Percentiles rank a stretch among this genome's conserved stretches.
Conservation (phyloP, 31 red algal species). For the Asparagopsis taxiformis region DNA sequence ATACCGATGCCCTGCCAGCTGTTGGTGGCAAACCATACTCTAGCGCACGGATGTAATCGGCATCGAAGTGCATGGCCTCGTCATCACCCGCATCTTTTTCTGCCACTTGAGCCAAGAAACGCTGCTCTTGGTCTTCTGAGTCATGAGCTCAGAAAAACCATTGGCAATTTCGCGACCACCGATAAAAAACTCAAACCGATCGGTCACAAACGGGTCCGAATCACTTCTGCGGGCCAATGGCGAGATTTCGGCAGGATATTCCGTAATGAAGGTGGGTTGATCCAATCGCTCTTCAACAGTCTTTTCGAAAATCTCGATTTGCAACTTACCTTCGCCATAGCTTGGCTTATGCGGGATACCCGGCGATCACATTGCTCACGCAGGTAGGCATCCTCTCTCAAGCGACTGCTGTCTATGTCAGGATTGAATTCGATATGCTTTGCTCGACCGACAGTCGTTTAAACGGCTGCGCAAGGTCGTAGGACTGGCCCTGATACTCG, state of each 20-base stretch:
- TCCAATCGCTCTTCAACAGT: conserved; percentile 34
- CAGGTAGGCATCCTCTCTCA: neutral
- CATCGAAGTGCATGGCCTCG: conserved; percentile 79
- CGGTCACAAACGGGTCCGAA: conserved; percentile 46
- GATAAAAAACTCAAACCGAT: conserved; percentile 81
- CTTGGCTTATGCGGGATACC: conserved; percentile 4
- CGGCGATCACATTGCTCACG: neutral
- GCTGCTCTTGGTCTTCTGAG: conserved; percentile 54
- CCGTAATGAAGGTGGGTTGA: conserved; percentile 76
- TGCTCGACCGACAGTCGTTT: neutral
- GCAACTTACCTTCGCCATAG: conserved; percentile 18
- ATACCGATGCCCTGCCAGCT: conserved; percentile 77
- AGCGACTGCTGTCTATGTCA: neutral
- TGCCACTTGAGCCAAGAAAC: conserved; percentile 40
- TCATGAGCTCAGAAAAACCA: conserved; percentile 82
- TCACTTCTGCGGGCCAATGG: conserved; percentile 61
- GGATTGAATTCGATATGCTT: neutral
- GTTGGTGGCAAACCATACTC: conserved; percentile 86
- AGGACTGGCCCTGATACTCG: neutral
- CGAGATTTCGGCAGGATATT: conserved; percentile 66
- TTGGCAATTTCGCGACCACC: conserved; percentile 68
- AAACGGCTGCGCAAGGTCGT: neutral
- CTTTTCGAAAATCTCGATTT: conserved; percentile 46
- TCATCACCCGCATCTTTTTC: conserved; percentile 76
- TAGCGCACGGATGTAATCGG: conserved; percentile 72